Evolutionary conservation across 108 stramenopile genomes (phyloP), one percentile per base, ranked within the genome.

Genomic region (Fragilariopsis cylindrus): DNA sequence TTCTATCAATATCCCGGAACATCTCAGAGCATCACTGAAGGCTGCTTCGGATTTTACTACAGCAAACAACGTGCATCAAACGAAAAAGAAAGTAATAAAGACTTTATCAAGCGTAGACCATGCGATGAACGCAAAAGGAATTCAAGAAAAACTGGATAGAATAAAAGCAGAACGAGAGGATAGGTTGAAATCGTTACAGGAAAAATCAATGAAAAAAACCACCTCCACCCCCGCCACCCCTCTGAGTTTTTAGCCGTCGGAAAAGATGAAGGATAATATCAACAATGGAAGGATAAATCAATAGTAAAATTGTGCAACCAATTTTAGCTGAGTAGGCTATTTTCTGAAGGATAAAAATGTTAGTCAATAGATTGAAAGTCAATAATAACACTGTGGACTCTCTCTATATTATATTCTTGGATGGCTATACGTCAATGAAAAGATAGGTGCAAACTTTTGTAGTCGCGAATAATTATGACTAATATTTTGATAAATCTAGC

Each of bases 1-100:
- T n/a, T 65, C 82, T 3, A 73, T 87, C 46, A 74, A 66, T 18
- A 89, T 88, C 39, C 89, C 89, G 8, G 76, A 74, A n/a, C 89
- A 90, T 71, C 76, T 90, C 43, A 57, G 76, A 63, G 55, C 30
- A n/a, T 57, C 70, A 11, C 60, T 80, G 60, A 80, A 81, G 9
- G 52, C 65, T 11, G 56, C 45, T 8, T 82, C 82, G 60, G 62
- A 63, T 40, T 63, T 63, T 45, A 81, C 82, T 46, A 70, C 70
- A 8, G 81, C 79, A 18, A 68, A 62, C 9, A 73, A 58, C 5
- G 3, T 63, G 43, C 43, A n/a, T 12, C 57, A 72, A 66, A 84
- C 76, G 53, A 86, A 77, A 30, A 62, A 62, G 60, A 57, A 58
- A 58, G 48, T 12, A 39, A 8, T 19, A 19, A 69, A 67, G 43